phyloP scores from a whole-genome alignment of 345 rosid genomes.

The Populus nigra region DNA sequence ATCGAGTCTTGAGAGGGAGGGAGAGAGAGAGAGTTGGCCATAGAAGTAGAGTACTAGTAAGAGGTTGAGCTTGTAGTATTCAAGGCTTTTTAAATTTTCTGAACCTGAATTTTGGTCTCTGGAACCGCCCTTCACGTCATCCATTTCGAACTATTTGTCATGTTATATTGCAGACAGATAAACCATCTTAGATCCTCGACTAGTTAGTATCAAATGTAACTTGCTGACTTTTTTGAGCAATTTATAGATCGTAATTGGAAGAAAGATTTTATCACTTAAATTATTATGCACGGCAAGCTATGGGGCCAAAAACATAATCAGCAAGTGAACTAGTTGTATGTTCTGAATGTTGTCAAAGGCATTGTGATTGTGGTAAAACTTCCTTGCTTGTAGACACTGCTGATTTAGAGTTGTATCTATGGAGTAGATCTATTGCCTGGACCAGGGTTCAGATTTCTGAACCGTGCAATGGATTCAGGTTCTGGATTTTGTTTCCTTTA shows the following conservation, averaged over 20 bases:
- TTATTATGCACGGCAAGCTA: not conserved
- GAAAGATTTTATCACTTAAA: not conserved
- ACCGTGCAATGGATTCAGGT: not conserved
- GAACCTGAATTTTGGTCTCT: conserved; percentile 19
- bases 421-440: too few relatives aligned
- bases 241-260: not conserved
- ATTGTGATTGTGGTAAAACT: too few relatives aligned
- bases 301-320: not conserved
- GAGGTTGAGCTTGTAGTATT: conserved; percentile 12
- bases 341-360: too few relatives aligned
- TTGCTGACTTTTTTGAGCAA: not conserved
- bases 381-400: too few relatives aligned
- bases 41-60: not conserved
- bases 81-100: conserved; percentile 24
- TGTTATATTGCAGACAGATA: not conserved
- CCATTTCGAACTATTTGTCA: conserved; percentile 15
- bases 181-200: conserved; percentile 7
- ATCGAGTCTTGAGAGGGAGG: not conserved
- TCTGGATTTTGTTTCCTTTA: not conserved
- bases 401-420: too few relatives aligned
- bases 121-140: conserved; percentile 4
- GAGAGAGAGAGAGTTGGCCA: not conserved
- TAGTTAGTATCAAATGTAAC: not conserved
- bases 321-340: not conserved
- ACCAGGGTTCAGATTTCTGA: not conserved